A percentile compares a stretch with the other conserved stretches of the same genome.
phyloP scores from a whole-genome alignment of 148 eudicot genomes.

The Rhododendron henanense region DNA sequence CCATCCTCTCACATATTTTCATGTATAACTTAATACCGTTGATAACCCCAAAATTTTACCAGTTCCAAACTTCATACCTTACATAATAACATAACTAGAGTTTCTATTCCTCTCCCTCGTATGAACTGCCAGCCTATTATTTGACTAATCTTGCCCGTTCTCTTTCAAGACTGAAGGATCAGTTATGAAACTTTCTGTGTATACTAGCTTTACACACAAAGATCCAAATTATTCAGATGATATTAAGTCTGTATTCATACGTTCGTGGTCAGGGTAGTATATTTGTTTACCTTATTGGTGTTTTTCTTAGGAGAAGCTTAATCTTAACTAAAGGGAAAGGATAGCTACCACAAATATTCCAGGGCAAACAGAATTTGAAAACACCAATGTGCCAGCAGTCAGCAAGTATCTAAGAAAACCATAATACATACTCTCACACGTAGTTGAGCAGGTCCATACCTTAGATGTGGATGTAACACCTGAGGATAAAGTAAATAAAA shows the following conservation, averaged over 20 bases:
- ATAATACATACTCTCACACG: constrained; percentile 22
- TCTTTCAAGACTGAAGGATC: not conserved
- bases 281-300: not conserved
- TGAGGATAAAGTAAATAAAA: constrained; percentile 19
- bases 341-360: not conserved
- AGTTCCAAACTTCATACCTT: not conserved
- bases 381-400: not conserved
- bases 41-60: not conserved
- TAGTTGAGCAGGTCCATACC: constrained; percentile 51
- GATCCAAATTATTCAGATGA: not conserved
- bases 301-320: not conserved
- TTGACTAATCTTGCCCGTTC: not conserved
- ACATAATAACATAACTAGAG: not conserved
- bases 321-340: not conserved
- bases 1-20: not conserved
- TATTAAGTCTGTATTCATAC: not conserved
- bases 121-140: not conserved
- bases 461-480: constrained; percentile 52
- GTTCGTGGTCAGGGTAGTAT: not conserved
- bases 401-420: not conserved
- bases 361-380: constrained; percentile 7
- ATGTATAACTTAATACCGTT: not conserved
- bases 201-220: not conserved
- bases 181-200: not conserved
- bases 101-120: not conserved